Base-by-base conservation (phyloP, 2,329 filamentous ascomycete species). In the Aspergillus sp. region DNA sequence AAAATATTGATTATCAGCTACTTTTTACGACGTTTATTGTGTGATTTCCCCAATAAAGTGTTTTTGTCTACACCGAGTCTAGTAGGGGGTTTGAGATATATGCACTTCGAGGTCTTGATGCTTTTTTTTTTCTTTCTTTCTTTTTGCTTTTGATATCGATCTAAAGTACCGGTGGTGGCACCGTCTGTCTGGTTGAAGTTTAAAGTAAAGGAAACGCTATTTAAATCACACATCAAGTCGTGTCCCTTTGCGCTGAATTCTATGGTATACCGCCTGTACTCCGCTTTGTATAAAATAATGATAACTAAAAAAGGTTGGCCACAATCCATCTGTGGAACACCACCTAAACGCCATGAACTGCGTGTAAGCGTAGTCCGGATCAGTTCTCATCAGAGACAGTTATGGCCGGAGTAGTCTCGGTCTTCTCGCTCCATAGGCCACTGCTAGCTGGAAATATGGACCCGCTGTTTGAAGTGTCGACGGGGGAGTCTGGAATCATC, bases 371-470 rank as follows among this genome's bases (percentile, higher is more conserved):
- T 12, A 37, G 11, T 14, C 7, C 17, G 4, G 24, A 14, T 50
- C 48, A 57, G 19, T 54, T 56, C 45, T 39, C 44, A 24, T 52
- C 47, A 37, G 56, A 43, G 27, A 46, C 44, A 21, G 39, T 21
- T 15, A 56, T 48, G 9, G 49, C 46, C 17, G 63, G 53, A 6
- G 66, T 66, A 6, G 53, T 57, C 6, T 21, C 52, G 9, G 50
- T 49, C 31, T 37, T 54, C 21, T 66, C 58, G 31, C 62, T 64
- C 70, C 70, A 73, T 15, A 70, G 59, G n/a, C 65, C 61, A 54
- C 68, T 67, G 51, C 61, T 68, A 23, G 68, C 68, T 3, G 68
- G 68, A 41, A 70, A 68, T 14, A 71, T 66, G 3, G 70, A 70
- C 11, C 65, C 68, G 8, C 60, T 58, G 21, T 69, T 64, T 21